Conservation (phyloP, 306 rosid genomes). For the Acacia confusa region DNA sequence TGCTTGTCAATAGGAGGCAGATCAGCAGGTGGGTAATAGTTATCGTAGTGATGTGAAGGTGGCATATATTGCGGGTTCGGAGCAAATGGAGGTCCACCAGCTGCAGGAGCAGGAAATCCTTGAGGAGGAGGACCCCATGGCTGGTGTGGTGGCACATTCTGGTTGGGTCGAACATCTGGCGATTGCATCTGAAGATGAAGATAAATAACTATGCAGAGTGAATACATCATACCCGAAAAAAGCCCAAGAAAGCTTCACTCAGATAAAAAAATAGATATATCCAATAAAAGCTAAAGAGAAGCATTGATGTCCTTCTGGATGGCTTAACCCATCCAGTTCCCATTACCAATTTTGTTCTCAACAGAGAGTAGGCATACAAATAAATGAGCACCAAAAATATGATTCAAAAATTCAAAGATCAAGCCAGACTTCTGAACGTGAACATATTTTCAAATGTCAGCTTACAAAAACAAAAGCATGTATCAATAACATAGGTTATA, state of each 20-base stretch:
- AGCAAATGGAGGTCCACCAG: constrained; percentile 52
- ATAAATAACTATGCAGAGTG: constrained; percentile 22
- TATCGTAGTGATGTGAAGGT: constrained; percentile 50
- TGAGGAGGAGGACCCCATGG: constrained; percentile 63
- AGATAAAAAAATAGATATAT: neutral
- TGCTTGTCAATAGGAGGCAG: constrained; percentile 46
- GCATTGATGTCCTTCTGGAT: constrained; percentile 16
- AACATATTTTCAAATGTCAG: neutral
- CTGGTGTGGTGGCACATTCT: constrained; percentile 50
- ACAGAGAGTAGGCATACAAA: neutral
- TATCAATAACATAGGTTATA: neutral
- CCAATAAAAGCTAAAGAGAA: neutral
- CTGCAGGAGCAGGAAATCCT: constrained; percentile 47
- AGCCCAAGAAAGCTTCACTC: neutral
- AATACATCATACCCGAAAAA: neutral
- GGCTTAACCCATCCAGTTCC: neutral
- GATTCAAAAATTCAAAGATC: neutral
- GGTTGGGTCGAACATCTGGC: constrained; percentile 46
- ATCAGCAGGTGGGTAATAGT: constrained; percentile 49
- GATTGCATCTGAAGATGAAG: constrained; percentile 49
- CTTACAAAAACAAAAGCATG: neutral
- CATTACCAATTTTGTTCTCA: neutral
- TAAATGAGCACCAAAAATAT: neutral
- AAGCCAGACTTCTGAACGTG: neutral
- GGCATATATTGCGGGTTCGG: constrained; percentile 57